These are phyloP conservation scores for Penicillium canescens DNA, from an alignment of 495 filamentous ascomycete species.

Conservation along the genomic window DNA sequence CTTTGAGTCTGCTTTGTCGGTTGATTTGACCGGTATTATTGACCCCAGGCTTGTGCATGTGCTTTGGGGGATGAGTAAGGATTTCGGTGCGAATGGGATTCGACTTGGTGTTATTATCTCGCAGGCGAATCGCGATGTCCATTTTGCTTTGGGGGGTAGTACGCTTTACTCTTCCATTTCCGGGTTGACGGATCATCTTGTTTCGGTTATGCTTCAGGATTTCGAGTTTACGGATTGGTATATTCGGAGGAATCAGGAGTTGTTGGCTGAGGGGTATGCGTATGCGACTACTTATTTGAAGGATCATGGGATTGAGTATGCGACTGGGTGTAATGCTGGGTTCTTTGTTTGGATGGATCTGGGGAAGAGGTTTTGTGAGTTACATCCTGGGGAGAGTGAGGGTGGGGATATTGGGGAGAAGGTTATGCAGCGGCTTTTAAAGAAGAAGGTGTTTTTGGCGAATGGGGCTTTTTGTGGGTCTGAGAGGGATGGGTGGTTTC, in stretches of 20 bases:
- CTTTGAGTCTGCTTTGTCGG: slow-evolving; percentile 55
- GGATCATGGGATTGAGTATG: slow-evolving; percentile 41
- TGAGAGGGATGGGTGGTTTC: slow-evolving; percentile 51
- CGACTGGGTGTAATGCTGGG: slow-evolving; percentile 44
- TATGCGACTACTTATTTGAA: slow-evolving; percentile 37
- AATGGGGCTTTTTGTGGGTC: slow-evolving; percentile 43
- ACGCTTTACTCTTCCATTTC: slow-evolving; percentile 49
- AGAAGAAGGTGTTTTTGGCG: slow-evolving; percentile 46
- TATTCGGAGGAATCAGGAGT: slow-evolving; percentile 37
- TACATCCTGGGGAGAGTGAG: slow-evolving; percentile 26
- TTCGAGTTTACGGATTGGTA: slow-evolving; percentile 45
- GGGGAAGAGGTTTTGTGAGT: slow-evolving; percentile 33
- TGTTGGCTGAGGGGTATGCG: slow-evolving; percentile 36
- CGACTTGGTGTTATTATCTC: slow-evolving; percentile 56
- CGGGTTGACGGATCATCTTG: slow-evolving; percentile 43
- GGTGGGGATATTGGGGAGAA: slow-evolving; percentile 19
- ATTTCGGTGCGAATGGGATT: slow-evolving; percentile 58
- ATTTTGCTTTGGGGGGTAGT: slow-evolving; percentile 35
- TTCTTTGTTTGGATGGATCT: slow-evolving; percentile 65
- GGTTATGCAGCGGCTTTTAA: slow-evolving; percentile 33
- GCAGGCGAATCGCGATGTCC: slow-evolving; percentile 41
- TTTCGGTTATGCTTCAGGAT: slow-evolving; percentile 48
- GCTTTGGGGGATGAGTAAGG: slow-evolving; percentile 62
- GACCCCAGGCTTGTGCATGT: slow-evolving; percentile 54
- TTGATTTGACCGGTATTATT: slow-evolving; percentile 50